phyloP scores from a whole-genome alignment of 305 asterid species.

The Stenogyne calaminthoides region DNA sequence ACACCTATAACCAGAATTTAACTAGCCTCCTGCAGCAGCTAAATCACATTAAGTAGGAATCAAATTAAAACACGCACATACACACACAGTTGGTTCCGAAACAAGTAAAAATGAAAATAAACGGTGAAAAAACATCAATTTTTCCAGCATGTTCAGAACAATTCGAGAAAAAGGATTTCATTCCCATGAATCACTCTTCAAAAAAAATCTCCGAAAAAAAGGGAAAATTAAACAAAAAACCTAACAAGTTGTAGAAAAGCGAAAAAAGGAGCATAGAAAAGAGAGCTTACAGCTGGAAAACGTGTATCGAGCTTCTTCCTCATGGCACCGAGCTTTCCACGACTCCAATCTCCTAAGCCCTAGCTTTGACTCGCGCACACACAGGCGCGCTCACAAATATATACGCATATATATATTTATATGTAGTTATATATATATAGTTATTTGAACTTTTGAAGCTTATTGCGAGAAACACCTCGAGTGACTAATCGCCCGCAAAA shows the following conservation, averaged over 20 bases:
- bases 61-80: not conserved
- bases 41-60: not conserved
- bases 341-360: constrained; percentile 43
- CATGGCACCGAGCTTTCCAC: constrained; percentile 44
- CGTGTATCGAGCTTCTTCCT: constrained; percentile 73
- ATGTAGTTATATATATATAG: constrained; percentile 21
- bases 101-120: not conserved
- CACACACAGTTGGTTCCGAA: not conserved
- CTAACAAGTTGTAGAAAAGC: not conserved
- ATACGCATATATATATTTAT: too few relatives aligned
- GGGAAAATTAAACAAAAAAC: not conserved
- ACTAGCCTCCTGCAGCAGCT: not conserved
- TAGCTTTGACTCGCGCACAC: not conserved
- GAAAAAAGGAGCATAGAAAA: not conserved
- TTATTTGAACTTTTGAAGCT: too few relatives aligned
- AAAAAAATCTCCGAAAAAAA: too few relatives aligned
- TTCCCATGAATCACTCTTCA: not conserved
- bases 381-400: not conserved
- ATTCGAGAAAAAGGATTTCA: not conserved
- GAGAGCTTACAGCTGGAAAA: constrained; percentile 64
- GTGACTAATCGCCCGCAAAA: too few relatives aligned
- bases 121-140: not conserved
- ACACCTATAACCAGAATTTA: not conserved
- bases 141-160: not conserved
- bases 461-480: too few relatives aligned